Base-by-base conservation (phyloP, 495 filamentous ascomycete species). In the Aspergillus ellipticus region DNA sequence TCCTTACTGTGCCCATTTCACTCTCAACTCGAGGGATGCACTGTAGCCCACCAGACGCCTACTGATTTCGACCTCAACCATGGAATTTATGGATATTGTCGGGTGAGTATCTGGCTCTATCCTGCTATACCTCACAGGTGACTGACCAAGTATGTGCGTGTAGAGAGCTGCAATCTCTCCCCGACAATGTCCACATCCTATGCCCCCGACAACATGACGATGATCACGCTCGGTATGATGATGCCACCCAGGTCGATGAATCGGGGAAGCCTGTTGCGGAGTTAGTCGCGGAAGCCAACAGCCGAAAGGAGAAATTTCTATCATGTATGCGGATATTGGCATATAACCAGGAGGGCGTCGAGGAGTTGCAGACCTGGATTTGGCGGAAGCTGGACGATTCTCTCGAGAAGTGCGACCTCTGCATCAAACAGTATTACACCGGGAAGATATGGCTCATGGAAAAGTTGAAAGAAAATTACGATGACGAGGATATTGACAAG, bases 361-460 rank as follows among this genome's bases (percentile, higher is more conserved):
- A 78, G 29, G 69, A 76, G 29, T 77, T 85, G 62, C 78, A 85
- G 48, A 65, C 72, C 42, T 83, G 84, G 66, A 81, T 92, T 42
- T 77, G 73, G 58, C 59, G 66, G n/a, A 75, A 71, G 28, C 60
- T 87, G 31, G 74, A 82, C 45, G 66, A 71, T 2, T 70, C 82
- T 21, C 74, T 97, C 35, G 81, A 73, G 24, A 81, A 73, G 33
- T 97, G 92, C 71, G 87, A 95, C 59, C 75, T 82, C 39, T 97
- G 92, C 66, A 85, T 91, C 54, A 82, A 82, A 35, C 82, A 85
- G 39, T 97, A 92, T 73, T 89, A 97, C 71, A 86, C 82, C 45
- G 81, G 81, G 17, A 85, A 86, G 64, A 78, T 80, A 55, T 77
- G 74, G 59, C 78, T 89, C 57, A 73, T 87, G 56, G 79, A 85